These are phyloP conservation scores for Earliella scabrosa DNA, from an alignment of 1,284 basidiomycete genomes.

Conservation along the genomic window DNA sequence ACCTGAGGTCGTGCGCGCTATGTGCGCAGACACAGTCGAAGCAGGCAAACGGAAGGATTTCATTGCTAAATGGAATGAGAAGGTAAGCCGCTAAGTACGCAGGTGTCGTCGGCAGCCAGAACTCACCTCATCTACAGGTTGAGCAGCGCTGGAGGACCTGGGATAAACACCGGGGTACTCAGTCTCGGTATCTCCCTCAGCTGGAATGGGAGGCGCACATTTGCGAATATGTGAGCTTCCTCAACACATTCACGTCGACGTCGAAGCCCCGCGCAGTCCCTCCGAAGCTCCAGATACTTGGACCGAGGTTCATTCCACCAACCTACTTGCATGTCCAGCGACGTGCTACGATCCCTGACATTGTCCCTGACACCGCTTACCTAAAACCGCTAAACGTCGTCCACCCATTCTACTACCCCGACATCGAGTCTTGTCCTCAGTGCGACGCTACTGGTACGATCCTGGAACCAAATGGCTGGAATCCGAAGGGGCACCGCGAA, in stretches of 20 bases:
- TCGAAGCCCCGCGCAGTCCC: neutral
- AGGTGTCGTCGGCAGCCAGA: neutral
- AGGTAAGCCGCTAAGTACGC: neutral
- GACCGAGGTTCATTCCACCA: neutral
- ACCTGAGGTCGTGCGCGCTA: neutral
- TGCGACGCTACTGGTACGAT: slow-evolving; percentile 7
- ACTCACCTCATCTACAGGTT: neutral
- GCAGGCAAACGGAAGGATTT: neutral
- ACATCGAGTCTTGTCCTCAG: slow-evolving; percentile 14
- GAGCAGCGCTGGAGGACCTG: neutral
- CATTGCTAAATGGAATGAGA: neutral
- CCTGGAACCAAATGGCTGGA: slow-evolving; percentile 10
- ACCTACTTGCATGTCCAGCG: neutral
- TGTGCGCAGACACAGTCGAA: neutral
- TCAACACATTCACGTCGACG: slow-evolving; percentile 12
- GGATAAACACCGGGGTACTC: neutral
- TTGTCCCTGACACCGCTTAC: slow-evolving; percentile 19
- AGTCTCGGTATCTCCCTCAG: slow-evolving; percentile 15
- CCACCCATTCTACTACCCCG: slow-evolving; percentile 25
- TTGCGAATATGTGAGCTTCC: slow-evolving; percentile 26
- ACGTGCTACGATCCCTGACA: neutral
- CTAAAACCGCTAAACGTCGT: slow-evolving; percentile 28
- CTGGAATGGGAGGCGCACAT: slow-evolving; percentile 26
- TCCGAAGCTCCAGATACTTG: neutral
- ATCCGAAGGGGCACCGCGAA: slow-evolving; percentile 14